Evolutionary conservation across 345 rosid genomes (phyloP), one percentile per base, ranked within the genome.

Genomic region (Erysimum cheiranthoides): DNA sequence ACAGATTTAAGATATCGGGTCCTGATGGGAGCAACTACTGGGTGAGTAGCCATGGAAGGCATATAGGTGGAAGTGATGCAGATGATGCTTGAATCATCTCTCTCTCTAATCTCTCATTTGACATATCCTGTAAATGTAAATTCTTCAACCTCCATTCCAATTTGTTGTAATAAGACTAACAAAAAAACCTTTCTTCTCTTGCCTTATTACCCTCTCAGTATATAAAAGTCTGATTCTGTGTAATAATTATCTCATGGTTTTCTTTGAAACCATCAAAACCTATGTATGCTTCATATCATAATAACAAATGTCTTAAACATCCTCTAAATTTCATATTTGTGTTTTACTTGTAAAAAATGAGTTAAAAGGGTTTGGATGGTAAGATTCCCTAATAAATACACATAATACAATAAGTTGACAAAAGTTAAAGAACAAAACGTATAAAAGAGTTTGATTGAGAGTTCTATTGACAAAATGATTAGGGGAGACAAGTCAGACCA

Each of bases 21-120:
- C 97, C 97, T 5, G 99, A 89, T 68, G 96, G 98, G 71, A 89
- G 87, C 85, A 75, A 80, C 84, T 93, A 89, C 73, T 89, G 97
- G 92, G 9, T 78, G 58, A 80, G 85, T 81, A 88, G 80, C 72
- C 89, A 84, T 54, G 99, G 81, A 85, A 80, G 84, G 10, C 96
- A 91, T 49, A 81, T 86, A 14, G 90, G 88, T 66, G 92, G 96
- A 31, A 96, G 98, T 66, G 98, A 94, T 81, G 93, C 95, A 28
- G 98, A 94, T 78, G 98, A 92, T 83, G 83, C 66, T 82, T 94
- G 86, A 93, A 30, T 18, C 64, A 47, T 64, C 61, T 46, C n/a
- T 76, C 52, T 45, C 4, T 60, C 5, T 60, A 21, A 21, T 30
- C 39, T 52, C 12, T 61, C 58, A 45, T 77, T 62, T 75, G 30